Evolutionary conservation across 2,329 filamentous ascomycete species (phyloP), one percentile per base, ranked within the genome.

Genomic region (Botryosphaeria dothidea): DNA sequence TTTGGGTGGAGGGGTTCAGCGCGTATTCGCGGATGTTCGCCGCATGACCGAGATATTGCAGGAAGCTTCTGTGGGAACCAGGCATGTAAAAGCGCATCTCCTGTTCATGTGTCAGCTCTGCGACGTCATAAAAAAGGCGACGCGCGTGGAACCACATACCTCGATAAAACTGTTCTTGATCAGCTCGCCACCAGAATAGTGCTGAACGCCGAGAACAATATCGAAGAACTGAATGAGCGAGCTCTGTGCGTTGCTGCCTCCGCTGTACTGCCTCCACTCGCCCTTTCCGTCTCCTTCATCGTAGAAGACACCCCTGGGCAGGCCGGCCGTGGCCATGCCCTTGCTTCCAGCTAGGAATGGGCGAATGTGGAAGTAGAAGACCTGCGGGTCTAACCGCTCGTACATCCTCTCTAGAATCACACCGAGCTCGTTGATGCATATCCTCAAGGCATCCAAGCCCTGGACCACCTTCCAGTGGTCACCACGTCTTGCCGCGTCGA

Each of bases 11-110:
- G 57, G 71, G 73, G 66, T 67, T 73, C 54, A 79, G 71, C 2
- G 81, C 79, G 56, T 81, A 84, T 5, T 72, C 61, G 3, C 82
- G 81, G 29, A 85, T 76, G 49, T 83, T 83, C 7, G 81, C 76
- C 15, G 79, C 76, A 3, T 73, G 70, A 27, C 77, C 73, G n/a
- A 85, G 71, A 13, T 81, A 76, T 29, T 81, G 75, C 5, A 86
- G 70, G 68, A 85, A 85, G n/a, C 79, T 74, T 19, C 80, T 78
- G 66, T 86, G 84, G 3, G 80, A 77, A 0, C 81, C 81, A 2
- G 83, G 84, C 84, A 86, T 86, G 67, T 86, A 86, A 11, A 77
- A 75, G 8, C 83, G 78, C 82, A 85, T 85, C 69, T 85, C 82
- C 70, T 81, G 62, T 17, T 71, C 65, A 3, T 13, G 3, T 29